These are phyloP conservation scores for Pseudogymnoascus sp. DNA, from an alignment of 2,329 filamentous ascomycete species.

Conservation along the genomic window DNA sequence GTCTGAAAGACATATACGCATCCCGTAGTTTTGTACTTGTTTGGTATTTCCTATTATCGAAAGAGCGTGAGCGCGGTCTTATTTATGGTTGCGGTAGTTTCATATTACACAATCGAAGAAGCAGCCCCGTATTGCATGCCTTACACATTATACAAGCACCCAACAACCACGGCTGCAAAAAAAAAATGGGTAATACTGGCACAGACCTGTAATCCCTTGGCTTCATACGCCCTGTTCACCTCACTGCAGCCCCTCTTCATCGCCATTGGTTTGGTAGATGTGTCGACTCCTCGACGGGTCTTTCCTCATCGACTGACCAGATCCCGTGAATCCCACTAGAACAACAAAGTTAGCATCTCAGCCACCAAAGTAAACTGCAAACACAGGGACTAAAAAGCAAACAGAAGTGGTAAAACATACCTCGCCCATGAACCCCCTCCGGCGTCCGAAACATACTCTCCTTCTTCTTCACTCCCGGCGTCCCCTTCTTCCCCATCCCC, in stretches of 20 bases:
- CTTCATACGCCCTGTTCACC: background rate
- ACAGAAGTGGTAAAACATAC: constrained; percentile 41
- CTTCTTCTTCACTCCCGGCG: constrained; percentile 51
- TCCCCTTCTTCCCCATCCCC: constrained; percentile 57
- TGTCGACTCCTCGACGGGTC: constrained; percentile 76
- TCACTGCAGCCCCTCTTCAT: constrained; percentile 45
- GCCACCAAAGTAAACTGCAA: background rate
- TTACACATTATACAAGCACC: background rate
- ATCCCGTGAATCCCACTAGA: constrained; percentile 90
- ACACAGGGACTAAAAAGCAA: background rate
- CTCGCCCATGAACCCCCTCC: constrained; percentile 77
- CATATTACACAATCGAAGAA: constrained; percentile 5
- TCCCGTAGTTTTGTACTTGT: background rate
- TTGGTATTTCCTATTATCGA: background rate
- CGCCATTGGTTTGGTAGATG: constrained; percentile 72
- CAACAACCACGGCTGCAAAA: background rate
- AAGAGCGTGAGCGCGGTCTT: constrained; percentile 4
- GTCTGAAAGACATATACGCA: background rate
- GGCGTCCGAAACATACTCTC: constrained; percentile 96
- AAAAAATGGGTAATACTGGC: background rate
- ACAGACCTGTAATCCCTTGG: background rate
- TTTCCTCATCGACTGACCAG: constrained; percentile 92
- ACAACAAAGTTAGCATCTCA: background rate
- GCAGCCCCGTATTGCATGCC: background rate
- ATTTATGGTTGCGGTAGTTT: background rate